Conservation (phyloP, 2,329 filamentous ascomycete genomes). For the Claviceps sp. region DNA sequence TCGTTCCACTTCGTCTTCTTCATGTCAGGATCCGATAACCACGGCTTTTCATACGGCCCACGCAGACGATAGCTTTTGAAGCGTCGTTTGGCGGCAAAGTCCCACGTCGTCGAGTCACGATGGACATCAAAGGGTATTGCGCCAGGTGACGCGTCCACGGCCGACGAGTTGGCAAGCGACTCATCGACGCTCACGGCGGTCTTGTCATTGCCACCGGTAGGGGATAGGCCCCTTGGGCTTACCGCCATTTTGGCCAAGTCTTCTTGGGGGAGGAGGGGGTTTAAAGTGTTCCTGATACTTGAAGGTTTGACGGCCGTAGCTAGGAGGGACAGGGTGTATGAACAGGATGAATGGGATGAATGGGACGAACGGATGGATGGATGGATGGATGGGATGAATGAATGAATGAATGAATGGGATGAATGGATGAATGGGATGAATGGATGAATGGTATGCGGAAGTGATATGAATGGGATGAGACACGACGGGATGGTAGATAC, state of each 20-base stretch:
- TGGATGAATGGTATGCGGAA: too few relatives aligned
- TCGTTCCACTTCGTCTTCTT: conserved; percentile 22
- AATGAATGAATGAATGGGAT: too few relatives aligned
- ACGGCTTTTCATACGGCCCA: conserved; percentile 24
- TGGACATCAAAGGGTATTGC: neutral
- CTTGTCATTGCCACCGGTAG: neutral
- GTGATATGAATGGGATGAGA: too few relatives aligned
- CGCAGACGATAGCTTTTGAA: conserved; percentile 23
- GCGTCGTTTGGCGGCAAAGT: conserved; percentile 5
- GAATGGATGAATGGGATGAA: too few relatives aligned
- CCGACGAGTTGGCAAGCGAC: neutral
- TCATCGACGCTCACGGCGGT: neutral
- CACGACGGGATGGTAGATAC: too few relatives aligned
- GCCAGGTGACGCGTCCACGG: neutral
- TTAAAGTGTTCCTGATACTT: neutral
- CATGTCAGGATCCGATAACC: conserved; percentile 20
- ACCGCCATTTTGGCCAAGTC: neutral
- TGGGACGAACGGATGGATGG: too few relatives aligned
- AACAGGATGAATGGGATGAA: too few relatives aligned
- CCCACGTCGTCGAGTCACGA: conserved; percentile 1
- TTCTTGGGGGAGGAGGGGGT: neutral
- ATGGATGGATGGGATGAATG: too few relatives aligned
- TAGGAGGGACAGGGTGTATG: neutral
- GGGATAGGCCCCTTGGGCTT: neutral
- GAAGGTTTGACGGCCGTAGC: neutral